A percentile compares a stretch with the other conserved stretches of the same genome.
Evolutionary conservation across 176 grass and related monocot genomes (phyloP).

Genomic region (Aegilops speltoides): DNA sequence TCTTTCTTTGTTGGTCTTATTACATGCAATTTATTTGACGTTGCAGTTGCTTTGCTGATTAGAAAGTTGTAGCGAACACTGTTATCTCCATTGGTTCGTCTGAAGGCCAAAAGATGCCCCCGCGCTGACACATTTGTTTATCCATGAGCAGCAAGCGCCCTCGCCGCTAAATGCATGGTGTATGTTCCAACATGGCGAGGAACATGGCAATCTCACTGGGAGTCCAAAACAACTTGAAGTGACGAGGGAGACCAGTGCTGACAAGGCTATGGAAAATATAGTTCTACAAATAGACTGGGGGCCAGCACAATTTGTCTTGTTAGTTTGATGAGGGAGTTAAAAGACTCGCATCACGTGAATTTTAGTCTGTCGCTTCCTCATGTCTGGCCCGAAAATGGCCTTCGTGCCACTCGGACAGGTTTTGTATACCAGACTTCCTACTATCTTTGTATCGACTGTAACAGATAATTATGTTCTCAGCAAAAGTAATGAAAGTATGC

Average conservation of each 20-base stretch:
- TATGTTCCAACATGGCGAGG: background rate
- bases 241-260: background rate
- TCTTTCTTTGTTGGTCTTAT: background rate
- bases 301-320: background rate
- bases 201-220: background rate
- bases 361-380: no score
- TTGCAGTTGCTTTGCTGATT: background rate
- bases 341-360: background rate
- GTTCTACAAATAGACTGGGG: no score
- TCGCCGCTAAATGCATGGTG: background rate
- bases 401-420: background rate
- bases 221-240: background rate
- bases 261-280: background rate
- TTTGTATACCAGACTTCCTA: background rate
- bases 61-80: background rate
- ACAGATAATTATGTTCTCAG: background rate
- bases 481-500: background rate
- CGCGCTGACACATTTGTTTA: background rate
- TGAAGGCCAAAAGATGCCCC: background rate
- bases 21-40: background rate
- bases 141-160: conserved; percentile 40
- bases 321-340: background rate
- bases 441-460: background rate
- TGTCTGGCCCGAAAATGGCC: background rate
- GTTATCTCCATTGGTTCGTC: background rate